These are phyloP conservation scores for Aspergillus ochraceoroseus DNA, from an alignment of 2,329 filamentous ascomycete genomes.

Conservation along the genomic window DNA sequence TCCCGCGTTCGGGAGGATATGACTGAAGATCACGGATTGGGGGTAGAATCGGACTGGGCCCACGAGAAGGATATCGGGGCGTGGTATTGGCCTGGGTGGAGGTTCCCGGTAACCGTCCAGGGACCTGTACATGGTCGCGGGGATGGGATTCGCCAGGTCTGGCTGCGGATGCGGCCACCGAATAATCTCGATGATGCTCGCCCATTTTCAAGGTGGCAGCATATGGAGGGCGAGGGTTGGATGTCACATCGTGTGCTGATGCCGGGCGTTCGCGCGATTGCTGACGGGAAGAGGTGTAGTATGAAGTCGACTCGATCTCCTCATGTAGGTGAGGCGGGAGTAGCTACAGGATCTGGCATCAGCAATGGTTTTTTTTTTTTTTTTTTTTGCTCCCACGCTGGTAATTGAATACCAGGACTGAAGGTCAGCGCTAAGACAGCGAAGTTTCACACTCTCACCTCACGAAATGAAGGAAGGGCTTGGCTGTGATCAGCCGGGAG, in stretches of 20 bases:
- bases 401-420: background rate
- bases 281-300: slow-evolving; percentile 28
- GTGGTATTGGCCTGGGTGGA: slow-evolving; percentile 13
- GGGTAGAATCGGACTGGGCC: slow-evolving; percentile 37
- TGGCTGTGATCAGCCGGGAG: slow-evolving; percentile 32
- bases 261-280: slow-evolving; percentile 29
- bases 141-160: slow-evolving; percentile 18
- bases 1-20: slow-evolving; percentile 28
- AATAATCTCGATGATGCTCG: slow-evolving; percentile 26
- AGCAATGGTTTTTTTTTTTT: slow-evolving; percentile 9
- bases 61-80: slow-evolving; percentile 26
- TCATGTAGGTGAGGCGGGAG: slow-evolving; percentile 41
- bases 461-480: slow-evolving; percentile 38
- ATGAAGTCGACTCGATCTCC: slow-evolving; percentile 40
- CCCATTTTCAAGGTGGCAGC: slow-evolving; percentile 24
- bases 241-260: slow-evolving; percentile 31
- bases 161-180: slow-evolving; percentile 15
- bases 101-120: slow-evolving; percentile 15
- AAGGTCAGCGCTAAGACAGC: slow-evolving; percentile 5
- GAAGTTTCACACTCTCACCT: slow-evolving; percentile 26
- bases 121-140: slow-evolving; percentile 24
- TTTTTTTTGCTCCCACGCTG: background rate
- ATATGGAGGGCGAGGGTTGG: slow-evolving; percentile 29
- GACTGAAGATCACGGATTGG: slow-evolving; percentile 37
- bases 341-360: slow-evolving; percentile 24